A percentile compares a stretch with the other conserved stretches of the same genome.
Evolutionary conservation across 2,329 filamentous ascomycete genomes (phyloP).

Genomic region (Beauveria sp.): DNA sequence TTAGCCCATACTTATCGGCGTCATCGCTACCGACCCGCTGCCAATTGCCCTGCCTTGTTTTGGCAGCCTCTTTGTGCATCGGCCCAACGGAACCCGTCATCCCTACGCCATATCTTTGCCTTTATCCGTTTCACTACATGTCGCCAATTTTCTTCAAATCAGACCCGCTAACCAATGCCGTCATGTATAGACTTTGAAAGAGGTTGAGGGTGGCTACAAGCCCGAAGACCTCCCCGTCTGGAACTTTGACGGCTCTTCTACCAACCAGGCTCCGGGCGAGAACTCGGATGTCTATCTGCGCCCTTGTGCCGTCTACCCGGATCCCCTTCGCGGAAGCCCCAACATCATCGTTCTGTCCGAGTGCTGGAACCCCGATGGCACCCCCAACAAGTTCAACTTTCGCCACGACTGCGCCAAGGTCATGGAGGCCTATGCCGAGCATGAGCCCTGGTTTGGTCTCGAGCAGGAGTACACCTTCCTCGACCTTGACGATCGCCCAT

Average conservation of each 20-base stretch:
- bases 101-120: neutral
- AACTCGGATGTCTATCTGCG: slow-evolving; percentile 98
- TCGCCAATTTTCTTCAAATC: neutral
- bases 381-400: slow-evolving; percentile 96
- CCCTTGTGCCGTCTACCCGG: slow-evolving; percentile 80
- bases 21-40: neutral
- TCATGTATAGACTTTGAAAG: slow-evolving; percentile 38
- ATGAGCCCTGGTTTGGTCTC: slow-evolving; percentile 94
- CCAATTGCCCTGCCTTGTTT: neutral
- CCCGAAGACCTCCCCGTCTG: slow-evolving; percentile 46
- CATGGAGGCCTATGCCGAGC: slow-evolving; percentile 77
- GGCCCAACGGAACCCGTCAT: neutral
- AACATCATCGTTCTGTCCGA: slow-evolving; percentile 94
- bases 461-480: slow-evolving; percentile 88
- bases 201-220: slow-evolving; percentile 35
- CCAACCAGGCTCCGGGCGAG: slow-evolving; percentile 83
- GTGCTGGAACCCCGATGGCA: slow-evolving; percentile 90
- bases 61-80: neutral
- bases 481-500: slow-evolving; percentile 77
- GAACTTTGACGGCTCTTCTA: slow-evolving; percentile 72
- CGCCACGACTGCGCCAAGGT: slow-evolving; percentile 84
- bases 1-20: neutral
- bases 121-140: neutral
- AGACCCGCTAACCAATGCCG: neutral
- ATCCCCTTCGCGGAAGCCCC: slow-evolving; percentile 81